Evolutionary conservation across 169 alveolate genomes (phyloP), one percentile per base, ranked within the genome.

Genomic region (Plasmodium vivax): DNA sequence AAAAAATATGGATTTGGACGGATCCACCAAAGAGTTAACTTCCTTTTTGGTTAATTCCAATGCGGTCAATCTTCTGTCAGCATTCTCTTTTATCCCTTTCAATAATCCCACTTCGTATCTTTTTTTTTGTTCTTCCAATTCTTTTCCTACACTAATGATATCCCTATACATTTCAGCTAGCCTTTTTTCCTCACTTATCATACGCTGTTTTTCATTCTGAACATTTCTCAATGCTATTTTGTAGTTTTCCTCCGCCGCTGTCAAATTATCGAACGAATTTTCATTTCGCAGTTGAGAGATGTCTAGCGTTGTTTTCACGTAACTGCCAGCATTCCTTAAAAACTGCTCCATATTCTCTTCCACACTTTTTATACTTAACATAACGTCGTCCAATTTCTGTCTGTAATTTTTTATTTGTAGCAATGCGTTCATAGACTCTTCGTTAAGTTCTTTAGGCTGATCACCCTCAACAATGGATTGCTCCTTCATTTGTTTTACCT

Each of bases 401-500:
- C 84, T 36, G 32, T 38, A 77, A 77, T 77, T 77, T 34, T 77
- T 45, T 34, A 77, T 77, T 1, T 77, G 30, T 77, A 77, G 4
- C 27, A 77, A 38, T 77, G 84, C 41, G 41, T 77, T 8, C 84
- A 77, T 77, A 34, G 58, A 12, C 23, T 27, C n/a, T 38, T 77
- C 58, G 23, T 77, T 77, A 38, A 38, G 68, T 30, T 77, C 51
- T 38, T 77, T 14, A 34, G 19, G 30, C 16, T 38, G 71, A 77
- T 34, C 47, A 34, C 27, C 2, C 51, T 77, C 58, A 27, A 77
- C 27, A 38, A n/a, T n/a, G 7, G 58, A 34, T 34, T 77, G 51
- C 38, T 77, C 58, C 41, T 77, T 77, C 84, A 77, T 77, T 77
- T 77, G 71, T 34, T 77, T 77, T 14, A 77, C 51, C 47, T n/a